A percentile compares a stretch with the other conserved stretches of the same genome.
Evolutionary conservation across 202 grass and related monocot genomes (phyloP).

Genomic region (Bolboschoenoplectus hybrid): DNA sequence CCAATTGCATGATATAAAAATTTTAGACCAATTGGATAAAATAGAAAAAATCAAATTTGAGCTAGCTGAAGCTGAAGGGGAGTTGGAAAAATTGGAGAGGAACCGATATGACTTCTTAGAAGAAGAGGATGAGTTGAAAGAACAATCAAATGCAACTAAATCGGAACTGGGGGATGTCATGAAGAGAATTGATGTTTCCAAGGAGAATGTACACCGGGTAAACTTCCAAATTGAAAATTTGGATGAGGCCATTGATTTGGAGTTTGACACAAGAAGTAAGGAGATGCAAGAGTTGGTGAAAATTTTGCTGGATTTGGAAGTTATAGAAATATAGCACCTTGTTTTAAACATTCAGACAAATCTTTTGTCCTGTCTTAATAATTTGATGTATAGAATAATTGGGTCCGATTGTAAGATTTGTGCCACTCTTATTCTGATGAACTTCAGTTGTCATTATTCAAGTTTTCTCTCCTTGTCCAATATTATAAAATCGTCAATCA

Average conservation of each 20-base stretch:
- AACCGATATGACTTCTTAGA: conserved; percentile 37
- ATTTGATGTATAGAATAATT: conserved; percentile 24
- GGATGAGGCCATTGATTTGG: conserved; percentile 39
- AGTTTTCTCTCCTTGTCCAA: background rate
- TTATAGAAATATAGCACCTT: background rate
- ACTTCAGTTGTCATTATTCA: background rate
- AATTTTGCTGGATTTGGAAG: conserved; percentile 33
- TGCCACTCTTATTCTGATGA: background rate
- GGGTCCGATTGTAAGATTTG: background rate
- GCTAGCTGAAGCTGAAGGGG: conserved; percentile 29
- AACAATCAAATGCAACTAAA: conserved; percentile 37
- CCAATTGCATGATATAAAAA: conserved; percentile 41
- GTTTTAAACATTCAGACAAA: background rate
- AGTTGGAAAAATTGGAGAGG: conserved; percentile 38
- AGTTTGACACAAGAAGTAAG: conserved; percentile 36
- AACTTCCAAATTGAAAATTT: conserved; percentile 40
- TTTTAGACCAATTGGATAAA: conserved; percentile 41
- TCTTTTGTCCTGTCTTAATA: background rate
- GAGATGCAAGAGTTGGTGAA: conserved; percentile 29
- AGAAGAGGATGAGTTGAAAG: conserved; percentile 46
- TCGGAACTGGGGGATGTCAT: conserved; percentile 26
- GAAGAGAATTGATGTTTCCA: conserved; percentile 33
- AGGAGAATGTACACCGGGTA: conserved; percentile 32
- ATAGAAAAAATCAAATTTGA: conserved; percentile 44
- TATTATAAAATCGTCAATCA: background rate